These are phyloP conservation scores for Cordyceps militaris DNA, from an alignment of 2,329 filamentous ascomycete genomes.

Conservation along the genomic window DNA sequence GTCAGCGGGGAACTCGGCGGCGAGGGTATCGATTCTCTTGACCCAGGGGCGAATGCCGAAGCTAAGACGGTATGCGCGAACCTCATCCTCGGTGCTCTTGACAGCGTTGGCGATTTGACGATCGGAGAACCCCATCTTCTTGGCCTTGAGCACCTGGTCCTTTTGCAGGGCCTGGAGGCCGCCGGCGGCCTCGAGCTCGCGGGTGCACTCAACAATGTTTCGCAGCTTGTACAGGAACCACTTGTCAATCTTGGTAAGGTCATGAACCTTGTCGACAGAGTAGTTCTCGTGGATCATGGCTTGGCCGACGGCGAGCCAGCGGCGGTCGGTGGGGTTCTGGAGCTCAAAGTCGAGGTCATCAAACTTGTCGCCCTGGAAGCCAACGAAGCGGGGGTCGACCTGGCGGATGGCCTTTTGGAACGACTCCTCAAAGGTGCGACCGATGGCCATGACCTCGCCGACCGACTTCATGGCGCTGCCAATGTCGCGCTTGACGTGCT, in stretches of 20 bases:
- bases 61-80: constrained; percentile 74
- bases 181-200: constrained; percentile 76
- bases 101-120: constrained; percentile 87
- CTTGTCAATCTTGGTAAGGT: constrained; percentile 97
- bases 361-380: constrained; percentile 93
- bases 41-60: constrained; percentile 93
- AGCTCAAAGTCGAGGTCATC: constrained; percentile 87
- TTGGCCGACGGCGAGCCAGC: constrained; percentile 95
- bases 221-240: constrained; percentile 99
- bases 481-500: constrained; percentile 96
- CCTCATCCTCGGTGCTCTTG: constrained; percentile 79
- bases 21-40: constrained; percentile 96
- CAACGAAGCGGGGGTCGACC: constrained; percentile 85
- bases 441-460: constrained; percentile 98
- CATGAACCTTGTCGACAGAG: constrained; percentile 83
- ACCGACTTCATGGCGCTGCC: constrained; percentile 99
- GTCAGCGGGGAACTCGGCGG: constrained; percentile 89
- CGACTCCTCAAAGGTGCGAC: constrained; percentile 95
- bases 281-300: constrained; percentile 98
- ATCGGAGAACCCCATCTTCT: constrained; percentile 97
- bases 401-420: constrained; percentile 98
- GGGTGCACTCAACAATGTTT: constrained; percentile 89
- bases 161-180: constrained; percentile 79
- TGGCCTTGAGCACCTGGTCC: constrained; percentile 81
- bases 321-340: constrained; percentile 86